Base-by-base conservation (phyloP, 2,329 filamentous ascomycete genomes). In the Aspergillus pseudotamarii region DNA sequence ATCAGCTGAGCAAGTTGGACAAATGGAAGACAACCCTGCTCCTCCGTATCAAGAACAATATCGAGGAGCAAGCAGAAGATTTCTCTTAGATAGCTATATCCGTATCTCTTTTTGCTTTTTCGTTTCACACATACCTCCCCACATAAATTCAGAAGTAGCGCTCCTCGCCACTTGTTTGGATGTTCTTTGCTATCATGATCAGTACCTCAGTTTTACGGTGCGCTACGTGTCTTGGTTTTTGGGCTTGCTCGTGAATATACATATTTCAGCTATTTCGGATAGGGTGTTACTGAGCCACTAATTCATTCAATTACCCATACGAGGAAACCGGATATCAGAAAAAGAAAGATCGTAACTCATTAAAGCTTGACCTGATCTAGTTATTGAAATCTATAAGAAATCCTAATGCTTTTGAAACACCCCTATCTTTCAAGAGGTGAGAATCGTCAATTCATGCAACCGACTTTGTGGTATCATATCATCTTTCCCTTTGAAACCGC, bases 11-110 rank as follows among this genome's bases (percentile, higher is more conserved):
- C 81, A 95, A 95, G 84, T 82, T 98, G 73, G 94, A 97, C 76
- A 95, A 94, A 83, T 98, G 94, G 94, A 97, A 97, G 90, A 97
- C 92, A 57, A 92, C 90, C 36, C 82, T 97, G 62, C 79, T 97
- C 66, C 81, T 96, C 73, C 87, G 89, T 70, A 86, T 97, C 73
- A 97, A 97, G 89, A 89, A 89, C 72, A 84, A 84, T 59, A 96
- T 97, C 71, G 90, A 94, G 80, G 85, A 88, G 74, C 82, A 84
- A 67, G 87, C 83, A 46, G 89, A 91, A 68, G 89, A 91, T 72
- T 91, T 91, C 72, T 89, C 89, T 66, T 91, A 79, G 75, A 72
- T 65, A 51, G 38, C 26, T 46, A 32, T 60, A 61, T 66, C 60
- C 56, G 38, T 51, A 38, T 58, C 8, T 41, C 38, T 41, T 46